Evolutionary conservation across 192 early-diverging fungal species (phyloP).

Genomic region (Physocladia obscura): DNA sequence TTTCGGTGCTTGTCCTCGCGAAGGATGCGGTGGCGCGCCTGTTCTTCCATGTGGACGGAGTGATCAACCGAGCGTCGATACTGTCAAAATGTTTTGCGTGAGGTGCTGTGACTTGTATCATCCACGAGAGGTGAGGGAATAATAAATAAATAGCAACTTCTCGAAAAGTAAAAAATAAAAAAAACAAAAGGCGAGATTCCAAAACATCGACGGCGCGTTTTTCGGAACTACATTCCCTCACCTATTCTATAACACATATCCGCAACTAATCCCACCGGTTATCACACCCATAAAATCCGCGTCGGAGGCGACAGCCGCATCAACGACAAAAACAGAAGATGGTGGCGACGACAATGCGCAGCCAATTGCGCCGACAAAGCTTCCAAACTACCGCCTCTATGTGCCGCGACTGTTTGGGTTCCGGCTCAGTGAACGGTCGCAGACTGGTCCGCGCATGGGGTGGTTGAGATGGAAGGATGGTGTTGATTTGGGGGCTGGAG

Average conservation of each 20-base stretch:
- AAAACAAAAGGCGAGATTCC: slow-evolving; percentile 41
- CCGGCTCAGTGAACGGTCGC: slow-evolving; percentile 72
- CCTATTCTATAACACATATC: slow-evolving; percentile 85
- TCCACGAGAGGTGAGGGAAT: slow-evolving; percentile 52
- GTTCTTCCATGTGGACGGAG: slow-evolving; percentile 51
- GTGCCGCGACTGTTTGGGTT: slow-evolving; percentile 91
- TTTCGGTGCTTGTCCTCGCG: slow-evolving; percentile 59
- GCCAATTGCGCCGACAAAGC: slow-evolving; percentile 4
- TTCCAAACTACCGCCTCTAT: slow-evolving; percentile 63
- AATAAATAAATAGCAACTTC: no score
- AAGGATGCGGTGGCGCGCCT: slow-evolving; percentile 43
- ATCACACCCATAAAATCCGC: not conserved
- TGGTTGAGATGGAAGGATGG: slow-evolving; percentile 76
- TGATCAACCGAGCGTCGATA: slow-evolving; percentile 47
- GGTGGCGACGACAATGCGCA: slow-evolving; percentile 35
- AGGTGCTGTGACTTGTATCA: slow-evolving; percentile 57
- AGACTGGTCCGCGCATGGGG: slow-evolving; percentile 82
- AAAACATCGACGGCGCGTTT: slow-evolving; percentile 70
- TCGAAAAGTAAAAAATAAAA: no score
- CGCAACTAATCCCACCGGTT: slow-evolving; percentile 64
- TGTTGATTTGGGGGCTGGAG: slow-evolving; percentile 19
- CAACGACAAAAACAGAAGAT: no score
- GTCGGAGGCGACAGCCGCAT: not conserved
- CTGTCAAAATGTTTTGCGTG: slow-evolving; percentile 59
- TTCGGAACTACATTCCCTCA: slow-evolving; percentile 97